Conservation (phyloP, 2,329 filamentous ascomycete species). For the Ascochyta rabiei region DNA sequence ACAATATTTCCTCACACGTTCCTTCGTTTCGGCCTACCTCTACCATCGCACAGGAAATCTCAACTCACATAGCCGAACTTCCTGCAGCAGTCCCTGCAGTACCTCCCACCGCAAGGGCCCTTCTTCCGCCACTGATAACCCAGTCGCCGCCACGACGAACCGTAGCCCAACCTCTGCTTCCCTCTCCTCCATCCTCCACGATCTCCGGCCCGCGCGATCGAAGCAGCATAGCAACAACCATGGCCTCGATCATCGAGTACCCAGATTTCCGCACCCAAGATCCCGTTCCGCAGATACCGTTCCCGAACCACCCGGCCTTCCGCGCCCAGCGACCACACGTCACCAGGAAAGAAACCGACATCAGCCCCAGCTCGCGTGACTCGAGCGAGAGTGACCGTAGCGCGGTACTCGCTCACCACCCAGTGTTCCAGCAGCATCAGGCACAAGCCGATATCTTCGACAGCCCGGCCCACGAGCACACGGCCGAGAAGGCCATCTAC, state of each 20-base stretch:
- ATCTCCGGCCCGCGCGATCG: slow-evolving; percentile 31
- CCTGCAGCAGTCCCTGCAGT: slow-evolving; percentile 16
- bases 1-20: slow-evolving; percentile 41
- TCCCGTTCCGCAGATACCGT: slow-evolving; percentile 19
- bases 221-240: slow-evolving; percentile 35
- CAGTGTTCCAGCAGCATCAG: slow-evolving; percentile 39
- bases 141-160: slow-evolving; percentile 28
- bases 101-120: slow-evolving; percentile 3
- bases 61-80: slow-evolving; percentile 29
- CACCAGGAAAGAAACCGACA: slow-evolving; percentile 1
- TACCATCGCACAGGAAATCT: slow-evolving; percentile 25
- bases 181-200: slow-evolving; percentile 39
- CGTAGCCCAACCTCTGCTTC: slow-evolving; percentile 39
- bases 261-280: slow-evolving; percentile 17
- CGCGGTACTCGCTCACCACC: slow-evolving; percentile 12
- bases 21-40: slow-evolving; percentile 32
- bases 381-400: slow-evolving; percentile 8
- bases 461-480: slow-evolving; percentile 53
- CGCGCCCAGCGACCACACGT: background rate
- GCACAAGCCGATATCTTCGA: slow-evolving; percentile 39
- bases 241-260: slow-evolving; percentile 42
- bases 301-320: slow-evolving; percentile 16
- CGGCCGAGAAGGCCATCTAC: slow-evolving; percentile 62
- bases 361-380: slow-evolving; percentile 4
- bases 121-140: slow-evolving; percentile 19